Percentiles rank a stretch among this genome's conserved stretches.
Evolutionary conservation across 768 basidiomycete genomes (phyloP).

Genomic region (Suillus sp.): DNA sequence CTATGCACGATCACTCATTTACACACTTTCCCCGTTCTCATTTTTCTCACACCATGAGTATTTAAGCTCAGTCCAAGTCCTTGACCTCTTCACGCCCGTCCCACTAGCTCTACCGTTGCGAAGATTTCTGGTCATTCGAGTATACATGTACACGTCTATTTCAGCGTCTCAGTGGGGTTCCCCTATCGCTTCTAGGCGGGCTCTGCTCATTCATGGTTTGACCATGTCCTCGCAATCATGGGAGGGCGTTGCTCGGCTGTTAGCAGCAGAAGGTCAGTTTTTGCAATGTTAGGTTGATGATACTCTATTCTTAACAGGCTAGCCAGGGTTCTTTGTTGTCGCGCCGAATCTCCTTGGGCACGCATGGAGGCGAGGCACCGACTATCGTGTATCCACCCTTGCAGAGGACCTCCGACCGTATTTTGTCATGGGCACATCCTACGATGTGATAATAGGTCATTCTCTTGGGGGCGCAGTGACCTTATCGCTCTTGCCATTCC

Average conservation of each 20-base stretch:
- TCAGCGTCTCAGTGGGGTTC: background rate
- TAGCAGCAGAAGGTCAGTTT: background rate
- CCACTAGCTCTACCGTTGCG: background rate
- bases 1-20: background rate
- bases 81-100: background rate
- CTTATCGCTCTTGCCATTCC: background rate
- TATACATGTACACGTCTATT: background rate
- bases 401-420: background rate
- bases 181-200: background rate
- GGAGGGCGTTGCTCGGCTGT: background rate
- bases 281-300: background rate
- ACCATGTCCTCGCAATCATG: slow-evolving; percentile 1
- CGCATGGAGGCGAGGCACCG: background rate
- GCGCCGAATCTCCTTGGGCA: slow-evolving; percentile 3
- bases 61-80: background rate
- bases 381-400: background rate
- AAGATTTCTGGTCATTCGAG: background rate
- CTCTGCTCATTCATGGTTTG: background rate
- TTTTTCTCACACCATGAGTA: background rate
- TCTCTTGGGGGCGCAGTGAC: background rate
- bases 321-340: slow-evolving; percentile 1
- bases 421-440: background rate
- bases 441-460: background rate
- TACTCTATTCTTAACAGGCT: background rate
- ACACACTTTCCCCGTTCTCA: background rate